Percentiles rank a stretch among this genome's conserved stretches.
These are phyloP conservation scores for Dactylonectria estremocensis DNA, from an alignment of 2,329 filamentous ascomycete genomes.

Conservation along the genomic window DNA sequence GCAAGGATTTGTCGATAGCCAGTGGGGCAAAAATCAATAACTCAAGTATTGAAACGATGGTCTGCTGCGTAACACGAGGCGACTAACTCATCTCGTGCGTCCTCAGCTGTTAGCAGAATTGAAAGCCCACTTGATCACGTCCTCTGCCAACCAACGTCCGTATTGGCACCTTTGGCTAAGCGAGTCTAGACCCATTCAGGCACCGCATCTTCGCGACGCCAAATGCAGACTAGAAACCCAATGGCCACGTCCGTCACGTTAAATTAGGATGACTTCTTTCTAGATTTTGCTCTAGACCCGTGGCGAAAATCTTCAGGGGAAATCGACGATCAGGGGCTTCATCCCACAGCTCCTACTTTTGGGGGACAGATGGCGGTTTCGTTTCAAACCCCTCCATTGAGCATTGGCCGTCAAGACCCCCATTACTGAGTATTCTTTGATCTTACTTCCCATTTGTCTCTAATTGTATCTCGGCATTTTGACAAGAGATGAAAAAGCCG, in stretches of 20 bases:
- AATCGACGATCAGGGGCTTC: neutral
- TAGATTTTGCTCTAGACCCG: neutral
- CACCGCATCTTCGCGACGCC: neutral
- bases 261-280: neutral
- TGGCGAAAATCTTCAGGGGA: conserved; percentile 13
- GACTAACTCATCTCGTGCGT: neutral
- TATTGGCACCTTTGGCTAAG: neutral
- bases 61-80: neutral
- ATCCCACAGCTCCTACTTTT: neutral
- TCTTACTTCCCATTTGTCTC: neutral
- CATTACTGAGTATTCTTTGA: neutral
- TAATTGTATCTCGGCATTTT: neutral
- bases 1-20: neutral
- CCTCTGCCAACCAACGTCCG: no score
- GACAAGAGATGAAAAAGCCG: conserved; percentile 17
- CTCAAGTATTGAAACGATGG: neutral
- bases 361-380: neutral
- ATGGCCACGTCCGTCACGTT: neutral
- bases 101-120: neutral
- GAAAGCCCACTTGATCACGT: neutral
- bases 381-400: neutral
- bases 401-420: neutral
- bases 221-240: conserved; percentile 1
- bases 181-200: neutral
- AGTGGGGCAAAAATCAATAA: neutral